Evolutionary conservation across 768 basidiomycete genomes (phyloP).

Genomic region (Termitomyces sp.): DNA sequence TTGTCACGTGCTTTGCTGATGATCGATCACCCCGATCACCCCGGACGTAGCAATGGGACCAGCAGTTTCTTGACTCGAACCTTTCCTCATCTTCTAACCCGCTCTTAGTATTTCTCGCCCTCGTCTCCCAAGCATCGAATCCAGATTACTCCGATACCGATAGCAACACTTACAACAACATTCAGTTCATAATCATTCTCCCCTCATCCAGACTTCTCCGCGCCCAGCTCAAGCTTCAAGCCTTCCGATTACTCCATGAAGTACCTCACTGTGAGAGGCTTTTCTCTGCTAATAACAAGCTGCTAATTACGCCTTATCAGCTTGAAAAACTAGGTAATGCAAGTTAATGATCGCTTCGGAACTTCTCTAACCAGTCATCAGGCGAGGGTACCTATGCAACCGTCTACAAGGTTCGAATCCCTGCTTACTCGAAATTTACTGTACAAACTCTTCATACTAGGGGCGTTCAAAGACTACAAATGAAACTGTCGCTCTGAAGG

Average conservation of each 20-base stretch:
- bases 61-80: background rate
- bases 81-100: background rate
- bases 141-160: background rate
- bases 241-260: constrained; percentile 34
- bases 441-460: constrained; percentile 33
- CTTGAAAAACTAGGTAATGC: constrained; percentile 82
- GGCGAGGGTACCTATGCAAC: constrained; percentile 95
- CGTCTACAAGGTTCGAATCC: constrained; percentile 80
- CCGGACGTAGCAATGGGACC: background rate
- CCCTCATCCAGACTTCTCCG: background rate
- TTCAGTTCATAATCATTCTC: background rate
- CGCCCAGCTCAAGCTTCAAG: constrained; percentile 3
- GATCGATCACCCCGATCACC: constrained; percentile 19
- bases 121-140: background rate
- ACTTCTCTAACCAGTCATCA: constrained; percentile 49
- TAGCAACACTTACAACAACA: background rate
- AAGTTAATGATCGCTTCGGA: background rate
- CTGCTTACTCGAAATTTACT: background rate
- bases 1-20: constrained; percentile 14
- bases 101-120: background rate
- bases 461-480: constrained; percentile 97
- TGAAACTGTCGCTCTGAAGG: constrained; percentile 97
- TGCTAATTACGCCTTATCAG: constrained; percentile 31
- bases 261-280: constrained; percentile 48
- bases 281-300: background rate